Evolutionary conservation across 2,329 filamentous ascomycete genomes (phyloP).

Genomic region (Elsinoe australis): DNA sequence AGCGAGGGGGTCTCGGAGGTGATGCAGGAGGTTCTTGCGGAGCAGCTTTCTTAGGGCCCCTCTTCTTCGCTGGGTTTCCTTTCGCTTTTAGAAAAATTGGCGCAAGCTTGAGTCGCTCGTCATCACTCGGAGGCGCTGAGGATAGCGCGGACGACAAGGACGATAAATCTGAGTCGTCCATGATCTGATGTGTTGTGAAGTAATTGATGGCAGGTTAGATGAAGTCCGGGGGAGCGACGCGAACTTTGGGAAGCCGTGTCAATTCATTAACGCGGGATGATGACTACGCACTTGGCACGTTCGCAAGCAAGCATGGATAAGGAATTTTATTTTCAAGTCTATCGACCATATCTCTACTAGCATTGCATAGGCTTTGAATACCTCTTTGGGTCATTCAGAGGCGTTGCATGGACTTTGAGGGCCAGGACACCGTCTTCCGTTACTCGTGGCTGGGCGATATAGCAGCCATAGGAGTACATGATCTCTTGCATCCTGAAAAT

Average conservation of each 20-base stretch:
- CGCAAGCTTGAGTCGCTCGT: slow-evolving; percentile 41
- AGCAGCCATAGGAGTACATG: too few species aligned
- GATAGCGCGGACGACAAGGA: slow-evolving; percentile 54
- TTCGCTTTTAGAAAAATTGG: slow-evolving; percentile 31
- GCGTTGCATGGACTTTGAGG: too few species aligned
- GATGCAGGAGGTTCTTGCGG: slow-evolving; percentile 42
- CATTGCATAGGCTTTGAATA: too few species aligned
- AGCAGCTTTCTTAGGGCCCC: slow-evolving; percentile 36
- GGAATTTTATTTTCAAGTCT: too few species aligned
- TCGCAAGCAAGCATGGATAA: background rate
- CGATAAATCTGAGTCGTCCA: slow-evolving; percentile 51
- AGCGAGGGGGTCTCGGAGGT: slow-evolving; percentile 53
- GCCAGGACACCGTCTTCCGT: too few species aligned
- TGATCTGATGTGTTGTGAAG: slow-evolving; percentile 33
- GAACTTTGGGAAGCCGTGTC: slow-evolving; percentile 9
- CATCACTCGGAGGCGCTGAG: slow-evolving; percentile 52
- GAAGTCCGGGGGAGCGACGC: slow-evolving; percentile 24
- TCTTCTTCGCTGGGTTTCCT: slow-evolving; percentile 27
- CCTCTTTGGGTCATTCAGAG: too few species aligned
- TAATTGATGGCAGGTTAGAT: slow-evolving; percentile 23
- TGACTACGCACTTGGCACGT: background rate
- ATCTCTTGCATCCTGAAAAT: too few species aligned
- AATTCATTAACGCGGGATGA: slow-evolving; percentile 5
- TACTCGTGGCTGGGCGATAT: too few species aligned
- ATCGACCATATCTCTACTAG: too few species aligned